Conservation (phyloP, 352 stramenopile genomes). For the Globisporangium rhizosaccharum region DNA sequence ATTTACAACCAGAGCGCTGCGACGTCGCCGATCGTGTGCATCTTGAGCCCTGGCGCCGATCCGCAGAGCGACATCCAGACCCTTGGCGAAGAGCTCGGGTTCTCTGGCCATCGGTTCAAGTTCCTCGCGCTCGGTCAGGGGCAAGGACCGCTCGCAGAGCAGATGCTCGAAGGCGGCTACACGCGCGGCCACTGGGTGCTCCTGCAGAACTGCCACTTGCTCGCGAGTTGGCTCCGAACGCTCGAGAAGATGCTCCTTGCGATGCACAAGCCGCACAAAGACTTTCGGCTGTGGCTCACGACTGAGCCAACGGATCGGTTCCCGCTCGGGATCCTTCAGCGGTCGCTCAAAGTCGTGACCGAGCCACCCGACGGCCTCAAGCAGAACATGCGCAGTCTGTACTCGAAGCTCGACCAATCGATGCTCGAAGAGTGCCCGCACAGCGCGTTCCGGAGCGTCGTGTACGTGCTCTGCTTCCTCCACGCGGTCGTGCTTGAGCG, state of each 20-base stretch:
- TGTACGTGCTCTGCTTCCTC: slow-evolving; percentile 95
- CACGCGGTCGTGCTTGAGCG: slow-evolving; percentile 94
- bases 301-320: slow-evolving; percentile 95
- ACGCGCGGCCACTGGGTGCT: slow-evolving; percentile 88
- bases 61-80: slow-evolving; percentile 93
- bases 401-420: slow-evolving; percentile 87
- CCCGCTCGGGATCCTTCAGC: slow-evolving; percentile 92
- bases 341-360: slow-evolving; percentile 94
- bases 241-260: slow-evolving; percentile 91
- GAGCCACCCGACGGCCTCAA: slow-evolving; percentile 94
- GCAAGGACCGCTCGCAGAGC: slow-evolving; percentile 91
- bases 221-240: slow-evolving; percentile 90
- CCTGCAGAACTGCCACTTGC: slow-evolving; percentile 94
- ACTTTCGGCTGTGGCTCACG: slow-evolving; percentile 95
- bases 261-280: slow-evolving; percentile 90
- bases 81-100: slow-evolving; percentile 89
- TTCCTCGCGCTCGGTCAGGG: slow-evolving; percentile 93
- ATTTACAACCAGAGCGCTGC: slow-evolving; percentile 90
- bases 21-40: slow-evolving; percentile 92
- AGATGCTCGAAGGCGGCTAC: slow-evolving; percentile 91
- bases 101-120: slow-evolving; percentile 89
- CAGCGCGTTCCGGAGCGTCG: slow-evolving; percentile 86
- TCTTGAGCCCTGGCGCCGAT: slow-evolving; percentile 91
- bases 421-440: slow-evolving; percentile 93
- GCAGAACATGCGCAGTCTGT: slow-evolving; percentile 94